Percentiles rank a stretch among this genome's conserved stretches.
Evolutionary conservation across 192 early-diverging fungal genomes (phyloP).

Genomic region (Piromyces finnis): DNA sequence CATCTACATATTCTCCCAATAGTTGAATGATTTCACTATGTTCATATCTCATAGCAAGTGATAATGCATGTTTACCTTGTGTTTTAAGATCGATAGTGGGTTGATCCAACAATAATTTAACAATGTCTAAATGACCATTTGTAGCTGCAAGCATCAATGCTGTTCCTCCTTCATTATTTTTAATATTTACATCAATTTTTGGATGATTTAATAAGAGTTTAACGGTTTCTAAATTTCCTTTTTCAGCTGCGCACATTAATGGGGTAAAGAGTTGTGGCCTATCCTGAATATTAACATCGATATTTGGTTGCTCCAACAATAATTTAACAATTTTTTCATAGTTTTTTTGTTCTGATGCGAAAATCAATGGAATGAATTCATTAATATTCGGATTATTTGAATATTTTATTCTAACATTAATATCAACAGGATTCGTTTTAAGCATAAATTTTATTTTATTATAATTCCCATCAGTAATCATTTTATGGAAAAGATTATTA

Average conservation of each 20-base stretch:
- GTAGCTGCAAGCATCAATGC: background rate
- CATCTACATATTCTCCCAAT: no score
- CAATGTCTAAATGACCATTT: background rate
- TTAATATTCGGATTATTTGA: background rate
- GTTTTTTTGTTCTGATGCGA: background rate
- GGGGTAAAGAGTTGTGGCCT: no score
- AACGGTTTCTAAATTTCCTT: background rate
- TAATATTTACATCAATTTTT: background rate
- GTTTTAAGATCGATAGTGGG: no score
- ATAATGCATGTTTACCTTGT: no score
- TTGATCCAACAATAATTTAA: background rate
- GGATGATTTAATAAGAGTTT: background rate
- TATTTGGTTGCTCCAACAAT: background rate
- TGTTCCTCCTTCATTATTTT: background rate
- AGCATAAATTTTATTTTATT: no score
- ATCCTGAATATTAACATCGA: background rate
- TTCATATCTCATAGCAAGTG: no score
- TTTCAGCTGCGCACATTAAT: background rate
- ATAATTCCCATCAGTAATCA: no score
- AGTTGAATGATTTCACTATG: no score
- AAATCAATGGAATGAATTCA: background rate
- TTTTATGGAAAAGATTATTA: no score
- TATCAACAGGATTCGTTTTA: no score
- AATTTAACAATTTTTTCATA: background rate
- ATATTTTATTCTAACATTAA: no score